Conservation (phyloP, 768 basidiomycete genomes). For the Boletus rufocinnamomeus region DNA sequence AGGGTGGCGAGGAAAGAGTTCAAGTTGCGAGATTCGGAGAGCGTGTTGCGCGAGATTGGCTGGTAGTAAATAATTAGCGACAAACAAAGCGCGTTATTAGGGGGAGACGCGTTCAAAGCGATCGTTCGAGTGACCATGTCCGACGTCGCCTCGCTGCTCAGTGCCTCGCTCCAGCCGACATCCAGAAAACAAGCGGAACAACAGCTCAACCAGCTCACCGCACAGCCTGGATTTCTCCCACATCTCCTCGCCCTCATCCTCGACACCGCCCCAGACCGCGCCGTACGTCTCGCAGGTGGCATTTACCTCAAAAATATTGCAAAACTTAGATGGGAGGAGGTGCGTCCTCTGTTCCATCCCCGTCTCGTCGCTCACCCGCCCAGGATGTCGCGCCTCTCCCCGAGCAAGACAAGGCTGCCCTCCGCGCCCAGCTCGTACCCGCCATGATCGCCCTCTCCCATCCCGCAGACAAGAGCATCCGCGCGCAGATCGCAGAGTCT, state of each 20-base stretch:
- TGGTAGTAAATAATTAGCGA: constrained; percentile 16
- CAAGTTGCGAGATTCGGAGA: constrained; percentile 24
- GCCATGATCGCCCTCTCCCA: constrained; percentile 87
- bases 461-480: constrained; percentile 68
- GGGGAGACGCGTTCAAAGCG: neutral
- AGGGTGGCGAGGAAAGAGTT: neutral
- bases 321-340: constrained; percentile 88
- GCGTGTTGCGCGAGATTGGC: constrained; percentile 21
- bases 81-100: constrained; percentile 13
- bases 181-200: constrained; percentile 83
- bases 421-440: constrained; percentile 80
- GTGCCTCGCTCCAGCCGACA: constrained; percentile 67
- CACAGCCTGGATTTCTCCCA: constrained; percentile 75
- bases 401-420: constrained; percentile 66
- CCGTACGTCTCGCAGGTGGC: constrained; percentile 79
- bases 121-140: constrained; percentile 46
- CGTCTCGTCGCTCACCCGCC: neutral
- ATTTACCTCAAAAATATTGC: constrained; percentile 93
- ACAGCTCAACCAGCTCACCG: constrained; percentile 63
- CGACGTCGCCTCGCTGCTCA: constrained; percentile 67
- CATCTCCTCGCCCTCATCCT: constrained; percentile 80
- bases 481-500: constrained; percentile 89
- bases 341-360: constrained; percentile 35
- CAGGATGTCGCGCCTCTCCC: constrained; percentile 75
- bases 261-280: constrained; percentile 59